A percentile compares a stretch with the other conserved stretches of the same genome.
Conservation (phyloP, 805 yeast species). For the Cyberlindnera suaveolens region DNA sequence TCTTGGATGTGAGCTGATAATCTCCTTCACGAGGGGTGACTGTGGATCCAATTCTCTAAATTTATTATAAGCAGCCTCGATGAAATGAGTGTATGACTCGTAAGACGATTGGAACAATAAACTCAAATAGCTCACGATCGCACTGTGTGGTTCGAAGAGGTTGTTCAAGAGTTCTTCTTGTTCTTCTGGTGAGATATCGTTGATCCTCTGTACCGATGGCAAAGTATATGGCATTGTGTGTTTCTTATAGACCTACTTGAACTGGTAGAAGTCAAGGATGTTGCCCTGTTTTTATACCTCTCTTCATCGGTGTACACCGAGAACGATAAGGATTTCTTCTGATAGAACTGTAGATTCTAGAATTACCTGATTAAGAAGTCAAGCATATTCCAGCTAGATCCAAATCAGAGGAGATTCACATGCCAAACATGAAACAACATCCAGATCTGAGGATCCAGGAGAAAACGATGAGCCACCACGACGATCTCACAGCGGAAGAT, state of each 20-base stretch:
- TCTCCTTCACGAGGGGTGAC: constrained; percentile 27
- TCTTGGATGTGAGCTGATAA: constrained; percentile 89
- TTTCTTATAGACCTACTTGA: too few relatives aligned
- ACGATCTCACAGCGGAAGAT: constrained; percentile 59
- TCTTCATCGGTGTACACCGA: constrained; percentile 3
- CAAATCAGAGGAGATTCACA: too few relatives aligned
- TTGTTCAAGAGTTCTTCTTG: constrained; percentile 37
- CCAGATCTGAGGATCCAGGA: neutral
- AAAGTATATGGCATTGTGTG: constrained; percentile 18
- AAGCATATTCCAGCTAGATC: too few relatives aligned
- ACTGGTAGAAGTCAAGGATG: too few relatives aligned
- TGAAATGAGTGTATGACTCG: constrained; percentile 10
- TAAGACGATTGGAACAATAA: constrained; percentile 8
- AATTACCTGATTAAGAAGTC: too few relatives aligned
- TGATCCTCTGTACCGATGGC: constrained; percentile 27
- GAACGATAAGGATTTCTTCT: too few relatives aligned
- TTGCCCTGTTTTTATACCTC: neutral
- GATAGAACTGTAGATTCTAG: too few relatives aligned
- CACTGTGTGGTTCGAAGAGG: constrained; percentile 21
- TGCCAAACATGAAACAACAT: too few relatives aligned
- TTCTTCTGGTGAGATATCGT: constrained; percentile 19
- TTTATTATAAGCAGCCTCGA: constrained; percentile 10
- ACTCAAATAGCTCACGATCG: constrained; percentile 15
- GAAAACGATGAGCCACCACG: constrained; percentile 21
- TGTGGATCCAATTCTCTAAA: constrained; percentile 14